These are phyloP conservation scores for Psilocybe tampanensis DNA, from an alignment of 768 basidiomycete species.

Conservation along the genomic window DNA sequence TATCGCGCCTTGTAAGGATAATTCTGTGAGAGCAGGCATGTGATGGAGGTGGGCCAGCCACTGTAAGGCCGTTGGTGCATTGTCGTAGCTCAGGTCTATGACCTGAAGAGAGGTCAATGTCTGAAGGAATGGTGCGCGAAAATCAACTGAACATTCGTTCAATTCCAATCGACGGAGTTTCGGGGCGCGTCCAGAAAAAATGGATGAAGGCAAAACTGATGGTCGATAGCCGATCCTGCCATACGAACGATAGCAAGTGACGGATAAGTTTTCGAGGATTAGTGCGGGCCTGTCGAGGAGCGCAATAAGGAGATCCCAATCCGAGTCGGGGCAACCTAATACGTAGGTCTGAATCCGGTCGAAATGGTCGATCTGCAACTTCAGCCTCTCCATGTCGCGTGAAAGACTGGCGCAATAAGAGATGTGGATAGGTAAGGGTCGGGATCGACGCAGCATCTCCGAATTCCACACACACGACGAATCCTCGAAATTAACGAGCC, in stretches of 20 bases:
- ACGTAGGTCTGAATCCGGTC: slow-evolving; percentile 17
- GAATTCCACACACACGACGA: slow-evolving; percentile 20
- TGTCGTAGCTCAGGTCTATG: slow-evolving; percentile 9
- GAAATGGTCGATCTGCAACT: slow-evolving; percentile 15
- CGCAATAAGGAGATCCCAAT: slow-evolving; percentile 14
- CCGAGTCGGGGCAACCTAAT: slow-evolving; percentile 8
- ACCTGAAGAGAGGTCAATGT: slow-evolving; percentile 17
- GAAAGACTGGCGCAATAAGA: slow-evolving; percentile 6
- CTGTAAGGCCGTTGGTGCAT: slow-evolving; percentile 16
- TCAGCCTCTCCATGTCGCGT: slow-evolving; percentile 2
- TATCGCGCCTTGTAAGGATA: slow-evolving; percentile 18
- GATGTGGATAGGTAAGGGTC: slow-evolving; percentile 16
- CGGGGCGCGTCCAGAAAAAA: slow-evolving; percentile 16
- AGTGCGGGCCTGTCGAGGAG: slow-evolving; percentile 13
- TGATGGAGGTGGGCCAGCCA: slow-evolving; percentile 17
- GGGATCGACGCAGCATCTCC: slow-evolving; percentile 20
- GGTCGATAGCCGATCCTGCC: not conserved
- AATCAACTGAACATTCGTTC: slow-evolving; percentile 18
- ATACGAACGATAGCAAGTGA: slow-evolving; percentile 10
- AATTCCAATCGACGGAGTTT: slow-evolving; percentile 14
- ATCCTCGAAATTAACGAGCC: slow-evolving; percentile 20
- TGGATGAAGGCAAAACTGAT: slow-evolving; percentile 9
- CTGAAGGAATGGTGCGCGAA: slow-evolving; percentile 10
- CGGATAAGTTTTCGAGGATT: slow-evolving; percentile 9
- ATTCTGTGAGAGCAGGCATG: slow-evolving; percentile 15